Base-by-base conservation (phyloP, 2,329 filamentous ascomycete species). In the Metarhizium robertsii region DNA sequence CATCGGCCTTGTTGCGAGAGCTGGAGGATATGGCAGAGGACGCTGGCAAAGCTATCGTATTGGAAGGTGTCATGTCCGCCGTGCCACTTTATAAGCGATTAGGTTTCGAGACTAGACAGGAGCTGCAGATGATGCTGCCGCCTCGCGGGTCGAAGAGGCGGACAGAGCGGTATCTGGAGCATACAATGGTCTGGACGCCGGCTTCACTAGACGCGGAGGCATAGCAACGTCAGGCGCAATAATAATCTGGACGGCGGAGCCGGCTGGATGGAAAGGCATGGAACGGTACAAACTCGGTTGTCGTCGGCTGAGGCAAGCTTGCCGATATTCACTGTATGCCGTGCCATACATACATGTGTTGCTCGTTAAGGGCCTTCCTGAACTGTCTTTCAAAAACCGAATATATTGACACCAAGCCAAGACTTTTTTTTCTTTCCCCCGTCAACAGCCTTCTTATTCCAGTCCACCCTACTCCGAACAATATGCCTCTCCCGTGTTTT, bases 31-130 rank as follows among this genome's bases (percentile, higher is more conserved):
- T 65, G 55, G 73, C 71, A 2, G 60, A 61, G 10, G 62, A 56
- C 14, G 68, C 70, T 11, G 61, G 62, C 14, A 61, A 70, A 53
- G 64, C 67, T 11, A 65, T 72, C 6, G 68, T 74, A 50, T 60
- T 75, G 14, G 71, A 74, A 56, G 71, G 69, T 20, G 74, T 70
- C 18, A 66, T 67, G 60, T 65, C 68, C 18, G 72, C 72, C 1
- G 65, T 73, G 6, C 58, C 61, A 1, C 67, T 75, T 56, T 75
- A 75, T 47, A 60, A 68, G 55, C 69, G 58, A 57, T 59, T 73
- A 38, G 71, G 71, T 6, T 75, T 75, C 52, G 60, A 61, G 40
- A 58, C 57, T 3, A 53, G 63, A 13, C 65, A 66, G 49, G 58
- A 61, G 20, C 66, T 75, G 29, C 63, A 67, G 25, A 69, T 75